Evolutionary conservation across 1,284 basidiomycete genomes (phyloP), one percentile per base, ranked within the genome.

Genomic region (Ceratobasidium papillatum): DNA sequence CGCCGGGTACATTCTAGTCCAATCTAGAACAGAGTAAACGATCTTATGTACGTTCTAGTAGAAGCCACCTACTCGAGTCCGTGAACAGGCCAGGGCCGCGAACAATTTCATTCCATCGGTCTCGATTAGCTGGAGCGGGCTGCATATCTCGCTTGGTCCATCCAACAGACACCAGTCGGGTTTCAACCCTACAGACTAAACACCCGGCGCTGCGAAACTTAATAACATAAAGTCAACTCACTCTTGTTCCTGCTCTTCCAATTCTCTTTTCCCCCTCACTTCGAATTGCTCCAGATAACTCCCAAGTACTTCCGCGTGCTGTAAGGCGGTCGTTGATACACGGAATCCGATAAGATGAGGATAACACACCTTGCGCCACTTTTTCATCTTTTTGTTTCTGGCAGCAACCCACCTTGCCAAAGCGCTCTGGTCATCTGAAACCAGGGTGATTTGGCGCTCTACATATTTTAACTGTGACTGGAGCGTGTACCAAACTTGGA

Each of bases 81-180:
- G 66, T 75, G n/a, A 77, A 52, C n/a, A 17, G 51, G 51, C n/a
- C 32, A 47, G 1, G 75, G 68, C 41, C 74, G 61, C 22, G 56
- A 41, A 17, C 14, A 38, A 22, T 76, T 25, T 52, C 54, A 68
- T 36, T 61, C 59, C 25, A n/a, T 45, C 43, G 19, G 43, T 19
- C 12, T 14, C 12, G 19, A 14, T 45, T 45, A 8, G 34, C n/a
- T 22, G 43, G 43, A 19, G 43, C 12, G 43, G 34, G 41, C 14
- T 52, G 27, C 14, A 75, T 52, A 27, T 76, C 75, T 19, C 47
- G 45, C 2, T 45, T 27, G 5, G 41, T 56, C 73, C 74, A 75
- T 56, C 75, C 75, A 7, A 63, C n/a, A 36, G 71, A 65, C 2
- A 51, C 4, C 1, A 76, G 56, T 32, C 62, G 62, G 5, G 27